Base-by-base conservation (phyloP, 202 grass and related monocot genomes). In the Musa balbisiana region DNA sequence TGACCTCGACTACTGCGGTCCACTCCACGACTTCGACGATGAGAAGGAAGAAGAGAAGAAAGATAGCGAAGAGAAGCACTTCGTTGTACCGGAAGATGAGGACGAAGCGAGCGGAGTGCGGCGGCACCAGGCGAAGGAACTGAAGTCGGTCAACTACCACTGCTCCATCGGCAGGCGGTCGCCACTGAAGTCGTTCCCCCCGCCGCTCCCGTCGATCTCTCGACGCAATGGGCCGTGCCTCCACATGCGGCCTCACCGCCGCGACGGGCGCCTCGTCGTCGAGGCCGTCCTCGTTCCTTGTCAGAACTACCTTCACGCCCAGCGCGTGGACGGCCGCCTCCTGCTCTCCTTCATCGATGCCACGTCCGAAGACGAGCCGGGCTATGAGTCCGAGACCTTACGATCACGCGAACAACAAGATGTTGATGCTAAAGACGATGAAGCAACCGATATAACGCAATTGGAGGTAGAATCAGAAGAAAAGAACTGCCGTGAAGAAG, bases 291-390 rank as follows among this genome's bases (percentile, higher is more conserved):
- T 43, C 16, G 67, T 51, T 16, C 43, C 67, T 49, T 50, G 15
- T 51, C 67, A 11, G 33, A 70, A 70, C 33, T 70, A 70, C 17
- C 67, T 70, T 2, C 43, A 51, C 8, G 43, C 16, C 1, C 29
- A 43, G 14, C 67, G 67, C 29, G 67, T 70, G 26, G 67, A 51
- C 17, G 67, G 67, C 67, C 67, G 43, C 33, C 67, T 70, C 8
- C 16, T 70, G 8, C 29, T 70, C 9, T 21, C 15, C 16, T 51
- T 70, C 15, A 16, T 70, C 67, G 67, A 51, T 17, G 17, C 26
- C 29, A 43, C 33, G 33, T 43, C 33, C 4, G 33, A 43, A 1
- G 33, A 43, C 4, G 33, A 43, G 5, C 33, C 33, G 0, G 33
- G 33, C 8, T 43, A 43, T 43, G 33, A 43, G 33, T 6, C 33